A percentile compares a stretch with the other conserved stretches of the same genome.
phyloP scores from a whole-genome alignment of 1,284 basidiomycete species.

The Fomitiporia mediterranea region DNA sequence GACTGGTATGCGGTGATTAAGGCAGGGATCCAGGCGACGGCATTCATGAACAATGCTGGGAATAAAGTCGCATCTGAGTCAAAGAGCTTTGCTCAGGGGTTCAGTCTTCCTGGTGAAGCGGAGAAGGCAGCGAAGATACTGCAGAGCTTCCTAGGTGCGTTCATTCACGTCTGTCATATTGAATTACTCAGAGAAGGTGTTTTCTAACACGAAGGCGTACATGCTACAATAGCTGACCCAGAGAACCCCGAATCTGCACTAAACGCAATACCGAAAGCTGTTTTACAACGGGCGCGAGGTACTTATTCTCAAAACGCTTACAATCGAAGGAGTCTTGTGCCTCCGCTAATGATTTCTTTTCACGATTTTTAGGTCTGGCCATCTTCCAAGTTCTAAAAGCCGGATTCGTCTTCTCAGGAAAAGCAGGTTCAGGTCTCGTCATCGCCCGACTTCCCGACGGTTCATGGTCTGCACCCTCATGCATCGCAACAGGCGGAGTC shows the following conservation, averaged over 20 bases:
- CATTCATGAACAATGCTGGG: conserved; percentile 63
- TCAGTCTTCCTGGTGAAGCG: conserved; percentile 82
- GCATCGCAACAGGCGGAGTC: conserved; percentile 95
- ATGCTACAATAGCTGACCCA: conserved; percentile 68
- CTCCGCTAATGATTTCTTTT: background rate
- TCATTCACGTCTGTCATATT: background rate
- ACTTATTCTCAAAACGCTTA: conserved; percentile 23
- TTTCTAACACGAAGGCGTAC: background rate
- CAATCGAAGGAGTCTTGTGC: background rate
- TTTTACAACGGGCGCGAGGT: conserved; percentile 88
- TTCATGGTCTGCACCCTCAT: conserved; percentile 95
- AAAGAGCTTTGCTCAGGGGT: conserved; percentile 74
- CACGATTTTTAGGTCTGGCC: conserved; percentile 65
- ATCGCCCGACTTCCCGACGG: conserved; percentile 94
- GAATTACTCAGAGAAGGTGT: background rate
- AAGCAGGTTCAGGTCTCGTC: conserved; percentile 92
- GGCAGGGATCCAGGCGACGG: conserved; percentile 73
- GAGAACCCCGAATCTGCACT: conserved; percentile 85
- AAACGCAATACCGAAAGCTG: conserved; percentile 93
- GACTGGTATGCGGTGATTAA: background rate
- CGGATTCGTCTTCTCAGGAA: conserved; percentile 95
- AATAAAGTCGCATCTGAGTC: conserved; percentile 67
- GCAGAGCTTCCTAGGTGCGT: conserved; percentile 81
- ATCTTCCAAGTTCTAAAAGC: conserved; percentile 94
- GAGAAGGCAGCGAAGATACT: conserved; percentile 91